Evolutionary conservation across 495 filamentous ascomycete genomes (phyloP), one percentile per base, ranked within the genome.

Genomic region (Glutinoglossum americanum): DNA sequence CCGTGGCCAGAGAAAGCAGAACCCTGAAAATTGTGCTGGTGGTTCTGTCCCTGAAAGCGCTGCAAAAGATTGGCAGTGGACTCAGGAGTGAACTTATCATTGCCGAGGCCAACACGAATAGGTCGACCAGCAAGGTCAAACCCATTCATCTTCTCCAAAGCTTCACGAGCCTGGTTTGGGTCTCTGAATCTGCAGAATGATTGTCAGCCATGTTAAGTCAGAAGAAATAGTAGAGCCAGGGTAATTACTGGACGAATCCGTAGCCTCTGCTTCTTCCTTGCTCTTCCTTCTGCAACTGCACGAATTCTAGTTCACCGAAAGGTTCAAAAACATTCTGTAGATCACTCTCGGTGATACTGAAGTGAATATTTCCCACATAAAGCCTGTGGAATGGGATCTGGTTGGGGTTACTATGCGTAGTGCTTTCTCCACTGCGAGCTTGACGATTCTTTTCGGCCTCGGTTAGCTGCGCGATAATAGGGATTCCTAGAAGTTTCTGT

Each of bases 81-180:
- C 73, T 96, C 92, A 62, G 89, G 85, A 74, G 92, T 97, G 71
- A 97, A 99, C 84, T 97, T 97, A 85, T 99, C 93, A 74, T 94
- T 99, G 72, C 93, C 93, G 76, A 99, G 88, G 69, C 93, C 93
- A 72, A 99, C 93, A 66, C 93, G 87, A 66, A 99, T 97, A 57
- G 87, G 87, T 65, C 93, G 89, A 72, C 89, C 89, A 66, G 90
- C 93, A 66, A 99, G 84, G 70, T 97, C 93, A 73, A 95, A 99
- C 54, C 89, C 89, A 72, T 99, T 99, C 92, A 99, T 96, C 72
- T 95, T 92, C 71, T 96, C 87, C 56, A 99, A 75, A 53, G 93
- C 93, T 66, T 94, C 87, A 59, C 88, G 82, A 63, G 93, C 93
- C 67, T 93, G 83, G 59, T 80, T 80, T 49, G 93, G 88, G 69